Conservation (phyloP, 805 yeast genomes). For the Vanderwaltozyma verrucispora region DNA sequence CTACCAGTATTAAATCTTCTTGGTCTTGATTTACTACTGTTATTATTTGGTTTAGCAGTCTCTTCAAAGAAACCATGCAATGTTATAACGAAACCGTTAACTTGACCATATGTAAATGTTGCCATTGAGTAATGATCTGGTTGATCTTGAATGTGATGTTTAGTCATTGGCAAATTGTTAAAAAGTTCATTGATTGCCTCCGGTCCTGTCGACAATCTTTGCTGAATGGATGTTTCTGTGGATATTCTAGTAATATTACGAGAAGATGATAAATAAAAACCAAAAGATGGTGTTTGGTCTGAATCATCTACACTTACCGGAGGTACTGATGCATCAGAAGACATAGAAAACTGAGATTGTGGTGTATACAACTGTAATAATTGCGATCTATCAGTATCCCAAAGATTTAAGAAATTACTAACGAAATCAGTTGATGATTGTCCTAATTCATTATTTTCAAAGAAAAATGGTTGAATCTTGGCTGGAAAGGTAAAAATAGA, state of each 20-base stretch:
- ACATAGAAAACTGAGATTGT: slow-evolving; percentile 76
- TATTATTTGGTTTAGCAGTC: slow-evolving; percentile 41
- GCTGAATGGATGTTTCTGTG: slow-evolving; percentile 41
- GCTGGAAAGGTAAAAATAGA: slow-evolving; percentile 47
- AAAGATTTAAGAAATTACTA: slow-evolving; percentile 59
- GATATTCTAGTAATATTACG: slow-evolving; percentile 63
- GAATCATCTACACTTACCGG: slow-evolving; percentile 26
- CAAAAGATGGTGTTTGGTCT: slow-evolving; percentile 39
- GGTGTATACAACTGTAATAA: slow-evolving; percentile 65
- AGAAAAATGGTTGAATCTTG: slow-evolving; percentile 54
- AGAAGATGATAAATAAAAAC: slow-evolving; percentile 60
- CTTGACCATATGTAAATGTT: slow-evolving; percentile 56
- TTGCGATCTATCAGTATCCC: slow-evolving; percentile 73
- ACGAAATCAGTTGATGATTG: slow-evolving; percentile 66
- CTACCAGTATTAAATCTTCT: slow-evolving; percentile 26
- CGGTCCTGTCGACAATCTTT: slow-evolving; percentile 58
- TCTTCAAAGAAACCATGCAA: slow-evolving; percentile 85
- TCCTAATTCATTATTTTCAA: slow-evolving; percentile 67
- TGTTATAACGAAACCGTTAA: slow-evolving; percentile 66
- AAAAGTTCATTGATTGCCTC: slow-evolving; percentile 54
- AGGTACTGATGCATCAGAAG: slow-evolving; percentile 66
- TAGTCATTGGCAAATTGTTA: slow-evolving; percentile 62
- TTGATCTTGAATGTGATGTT: slow-evolving; percentile 53
- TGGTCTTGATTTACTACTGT: slow-evolving; percentile 4
- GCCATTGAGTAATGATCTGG: slow-evolving; percentile 71